Conservation (phyloP, 495 filamentous ascomycete species). For the Penicillium antarcticum region DNA sequence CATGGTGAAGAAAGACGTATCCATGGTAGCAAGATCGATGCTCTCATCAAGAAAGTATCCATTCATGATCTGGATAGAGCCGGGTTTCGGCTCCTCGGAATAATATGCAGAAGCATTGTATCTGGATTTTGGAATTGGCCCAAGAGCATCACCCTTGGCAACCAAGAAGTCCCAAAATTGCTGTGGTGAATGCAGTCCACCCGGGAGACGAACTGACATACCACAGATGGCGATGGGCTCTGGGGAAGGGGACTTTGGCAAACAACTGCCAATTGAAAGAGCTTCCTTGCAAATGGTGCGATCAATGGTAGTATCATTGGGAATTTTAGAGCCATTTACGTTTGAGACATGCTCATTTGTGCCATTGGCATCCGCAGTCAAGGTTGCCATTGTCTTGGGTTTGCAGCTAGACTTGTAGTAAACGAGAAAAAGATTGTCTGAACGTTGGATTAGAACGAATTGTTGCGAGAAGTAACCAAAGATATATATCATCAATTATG, state of each 20-base stretch:
- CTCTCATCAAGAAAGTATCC: conserved; percentile 53
- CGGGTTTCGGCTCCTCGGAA: conserved; percentile 13
- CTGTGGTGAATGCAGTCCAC: conserved; percentile 24
- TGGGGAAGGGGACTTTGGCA: neutral
- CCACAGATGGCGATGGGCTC: conserved; percentile 46
- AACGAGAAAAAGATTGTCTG: too few species aligned
- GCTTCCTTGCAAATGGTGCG: too few species aligned
- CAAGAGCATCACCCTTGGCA: conserved; percentile 32
- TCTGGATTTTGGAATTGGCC: conserved; percentile 21
- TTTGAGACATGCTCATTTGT: too few species aligned
- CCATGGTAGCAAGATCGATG: conserved; percentile 8
- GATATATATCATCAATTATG: too few species aligned
- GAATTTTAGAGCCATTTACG: too few species aligned
- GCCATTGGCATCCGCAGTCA: too few species aligned
- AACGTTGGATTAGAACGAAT: too few species aligned
- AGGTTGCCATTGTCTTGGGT: too few species aligned
- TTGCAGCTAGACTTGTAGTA: too few species aligned
- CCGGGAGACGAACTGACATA: conserved; percentile 46
- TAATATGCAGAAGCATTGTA: conserved; percentile 23
- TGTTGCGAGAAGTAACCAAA: too few species aligned
- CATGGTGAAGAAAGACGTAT: conserved; percentile 36
- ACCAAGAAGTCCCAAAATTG: conserved; percentile 38
- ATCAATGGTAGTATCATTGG: too few species aligned
- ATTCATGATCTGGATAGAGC: conserved; percentile 15
- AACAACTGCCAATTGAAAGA: too few species aligned